A percentile compares a stretch with the other conserved stretches of the same genome.
Evolutionary conservation across 352 stramenopile genomes (phyloP).

Genomic region (Phytophthora chlamydospora): DNA sequence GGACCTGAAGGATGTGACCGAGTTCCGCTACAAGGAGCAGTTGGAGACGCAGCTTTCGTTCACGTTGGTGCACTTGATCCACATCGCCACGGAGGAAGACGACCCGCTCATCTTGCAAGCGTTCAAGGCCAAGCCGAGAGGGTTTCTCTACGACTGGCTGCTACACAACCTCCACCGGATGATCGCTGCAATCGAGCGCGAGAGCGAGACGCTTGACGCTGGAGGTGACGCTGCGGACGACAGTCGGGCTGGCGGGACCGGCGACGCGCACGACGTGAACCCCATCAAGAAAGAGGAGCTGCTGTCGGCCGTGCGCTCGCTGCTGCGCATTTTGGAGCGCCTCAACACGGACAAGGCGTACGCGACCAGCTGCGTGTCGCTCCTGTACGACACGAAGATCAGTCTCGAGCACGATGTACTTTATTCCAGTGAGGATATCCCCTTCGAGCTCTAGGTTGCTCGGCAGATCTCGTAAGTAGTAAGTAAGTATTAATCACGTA

Average conservation of each 20-base stretch:
- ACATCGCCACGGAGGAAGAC: constrained; percentile 77
- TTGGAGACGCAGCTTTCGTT: constrained; percentile 89
- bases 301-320: constrained; percentile 70
- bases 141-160: constrained; percentile 90
- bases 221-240: constrained; percentile 37
- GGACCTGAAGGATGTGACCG: constrained; percentile 85
- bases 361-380: constrained; percentile 67
- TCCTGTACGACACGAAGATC: constrained; percentile 87
- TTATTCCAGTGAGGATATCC: constrained; percentile 80
- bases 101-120: constrained; percentile 71
- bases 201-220: constrained; percentile 38
- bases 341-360: constrained; percentile 68
- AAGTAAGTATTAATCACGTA: constrained; percentile 22
- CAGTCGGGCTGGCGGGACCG: constrained; percentile 29
- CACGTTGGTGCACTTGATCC: constrained; percentile 82
- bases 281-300: constrained; percentile 86
- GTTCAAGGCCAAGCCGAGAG: constrained; percentile 65
- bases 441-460: constrained; percentile 69
- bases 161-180: constrained; percentile 89
- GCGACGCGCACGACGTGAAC: constrained; percentile 82
- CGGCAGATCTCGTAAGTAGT: constrained; percentile 23
- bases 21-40: constrained; percentile 92
- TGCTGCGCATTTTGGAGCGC: constrained; percentile 76
- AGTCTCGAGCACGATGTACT: constrained; percentile 81
- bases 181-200: constrained; percentile 67